These are phyloP conservation scores for Alternaria tenuissima DNA, from an alignment of 2,329 filamentous ascomycete genomes.

Conservation along the genomic window DNA sequence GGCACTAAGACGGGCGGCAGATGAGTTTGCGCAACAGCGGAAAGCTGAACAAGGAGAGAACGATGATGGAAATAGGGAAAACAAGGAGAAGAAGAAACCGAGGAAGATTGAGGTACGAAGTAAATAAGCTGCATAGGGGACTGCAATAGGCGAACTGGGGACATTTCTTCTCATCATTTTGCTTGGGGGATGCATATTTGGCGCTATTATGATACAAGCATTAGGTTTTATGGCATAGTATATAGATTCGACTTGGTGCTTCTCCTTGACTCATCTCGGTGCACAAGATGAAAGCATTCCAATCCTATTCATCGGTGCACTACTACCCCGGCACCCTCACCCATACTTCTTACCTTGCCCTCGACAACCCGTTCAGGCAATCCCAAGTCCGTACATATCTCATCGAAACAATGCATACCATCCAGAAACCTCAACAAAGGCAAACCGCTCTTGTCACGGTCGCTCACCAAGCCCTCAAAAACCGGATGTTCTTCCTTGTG, in stretches of 20 bases:
- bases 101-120: conserved; percentile 40
- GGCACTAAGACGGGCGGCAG: conserved; percentile 34
- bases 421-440: conserved; percentile 74
- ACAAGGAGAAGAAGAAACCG: conserved; percentile 29
- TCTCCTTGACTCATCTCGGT: neutral
- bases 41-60: conserved; percentile 6
- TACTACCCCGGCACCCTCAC: conserved; percentile 45
- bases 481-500: conserved; percentile 21
- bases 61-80: conserved; percentile 5
- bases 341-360: conserved; percentile 65
- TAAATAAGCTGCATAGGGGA: conserved; percentile 6
- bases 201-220: neutral
- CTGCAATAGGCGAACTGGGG: neutral
- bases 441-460: conserved; percentile 32
- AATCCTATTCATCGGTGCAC: conserved; percentile 26
- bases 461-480: conserved; percentile 25
- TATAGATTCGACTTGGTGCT: neutral
- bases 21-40: conserved; percentile 13
- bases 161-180: neutral
- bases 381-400: conserved; percentile 80
- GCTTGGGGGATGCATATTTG: neutral
- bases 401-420: conserved; percentile 79
- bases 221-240: neutral
- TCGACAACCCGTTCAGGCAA: conserved; percentile 75
- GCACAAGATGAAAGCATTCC: neutral